phyloP scores from a whole-genome alignment of 1,284 basidiomycete genomes.

The Singerocomus inundabilis region DNA sequence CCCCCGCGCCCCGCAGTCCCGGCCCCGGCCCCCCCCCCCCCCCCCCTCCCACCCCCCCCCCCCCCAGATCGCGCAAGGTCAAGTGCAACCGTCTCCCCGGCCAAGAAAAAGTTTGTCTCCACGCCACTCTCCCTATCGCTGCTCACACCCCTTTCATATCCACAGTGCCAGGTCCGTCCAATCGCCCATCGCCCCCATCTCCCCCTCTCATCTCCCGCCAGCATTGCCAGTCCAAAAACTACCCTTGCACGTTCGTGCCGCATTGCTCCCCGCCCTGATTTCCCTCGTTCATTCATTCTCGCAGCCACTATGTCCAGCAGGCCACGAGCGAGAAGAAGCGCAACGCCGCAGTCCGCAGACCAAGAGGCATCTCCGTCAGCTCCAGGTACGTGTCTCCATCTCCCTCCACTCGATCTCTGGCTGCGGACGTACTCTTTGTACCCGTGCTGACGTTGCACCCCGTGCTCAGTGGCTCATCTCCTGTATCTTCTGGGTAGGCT shows the following conservation, averaged over 20 bases:
- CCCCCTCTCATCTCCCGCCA: conserved; percentile 31
- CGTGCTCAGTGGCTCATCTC: conserved; percentile 28
- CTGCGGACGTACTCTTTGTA: conserved; percentile 26
- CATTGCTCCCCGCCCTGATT: conserved; percentile 13
- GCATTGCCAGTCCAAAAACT: conserved; percentile 81
- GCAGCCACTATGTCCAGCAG: conserved; percentile 74
- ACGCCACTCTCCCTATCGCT: conserved; percentile 2
- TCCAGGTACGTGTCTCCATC: conserved; percentile 39
- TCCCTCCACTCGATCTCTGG: conserved; percentile 7
- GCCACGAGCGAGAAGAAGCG: conserved; percentile 81
- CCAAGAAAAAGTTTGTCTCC: conserved; percentile 64
- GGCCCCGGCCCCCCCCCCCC: conserved; percentile 42
- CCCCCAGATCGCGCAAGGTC: conserved; percentile 71
- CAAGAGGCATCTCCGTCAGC: conserved; percentile 52
- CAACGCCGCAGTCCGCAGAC: conserved; percentile 53
- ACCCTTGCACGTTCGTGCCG: conserved; percentile 73
- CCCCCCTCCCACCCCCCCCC: too few species aligned
- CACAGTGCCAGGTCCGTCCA: conserved; percentile 61
- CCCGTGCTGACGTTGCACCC: conserved; percentile 31
- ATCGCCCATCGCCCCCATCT: conserved; percentile 9
- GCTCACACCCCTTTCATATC: conserved; percentile 19
- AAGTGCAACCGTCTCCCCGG: conserved; percentile 77
- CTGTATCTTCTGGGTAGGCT: conserved; percentile 37
- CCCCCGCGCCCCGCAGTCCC: conserved; percentile 76
- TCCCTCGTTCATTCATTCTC: conserved; percentile 23